Evolutionary conservation across 106 monocot species (phyloP), one percentile per base, ranked within the genome.

Genomic region (Iris macrosiphon): DNA sequence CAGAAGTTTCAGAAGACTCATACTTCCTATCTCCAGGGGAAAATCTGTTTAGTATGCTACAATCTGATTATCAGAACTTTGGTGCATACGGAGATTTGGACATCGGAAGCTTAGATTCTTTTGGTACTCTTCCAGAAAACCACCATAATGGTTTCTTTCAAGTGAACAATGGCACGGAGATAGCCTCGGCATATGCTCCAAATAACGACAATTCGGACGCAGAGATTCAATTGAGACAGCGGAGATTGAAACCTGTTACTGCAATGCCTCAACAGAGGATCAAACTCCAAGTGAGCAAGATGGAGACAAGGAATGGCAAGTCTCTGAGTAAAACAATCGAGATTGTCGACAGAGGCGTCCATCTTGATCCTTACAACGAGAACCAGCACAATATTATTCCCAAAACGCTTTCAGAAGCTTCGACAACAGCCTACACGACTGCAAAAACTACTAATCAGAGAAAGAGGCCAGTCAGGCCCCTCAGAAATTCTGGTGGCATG

Each of bases 251-350:
- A 38, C 45, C 49, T 35, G 14, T 60, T 12, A 7, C 33, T 18
- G 51, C 20, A 35, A 13, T 28, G n/a, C 12, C 26, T 16, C 42
- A 11, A 6, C 35, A 55, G 15, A 49, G 25, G 24, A 64, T 66
- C 40, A 71, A 24, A 6, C 46, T 85, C 38, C 65, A 70, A 44
- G 58, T 64, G 10, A 53, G 57, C 72, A 85, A 75, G 62, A 75
- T 75, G 72, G 80, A 69, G 49, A 43, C 64, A 38, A 75, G 64
- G 26, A 74, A 69, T 23, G 3, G 51, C 23, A 52, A 39, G 45
- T n/a, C 67, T 7, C 23, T 57, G 1, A 57, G 64, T 27, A 53
- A 71, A 37, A 76, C 71, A 4, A 25, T 76, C 24, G 40, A 76
- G 26, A 35, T 74, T 47, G 61, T 50, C 10, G 49, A 46, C 7